Evolutionary conservation across 2,329 filamentous ascomycete species (phyloP), one percentile per base, ranked within the genome.

Genomic region (Coniochaeta sp.): DNA sequence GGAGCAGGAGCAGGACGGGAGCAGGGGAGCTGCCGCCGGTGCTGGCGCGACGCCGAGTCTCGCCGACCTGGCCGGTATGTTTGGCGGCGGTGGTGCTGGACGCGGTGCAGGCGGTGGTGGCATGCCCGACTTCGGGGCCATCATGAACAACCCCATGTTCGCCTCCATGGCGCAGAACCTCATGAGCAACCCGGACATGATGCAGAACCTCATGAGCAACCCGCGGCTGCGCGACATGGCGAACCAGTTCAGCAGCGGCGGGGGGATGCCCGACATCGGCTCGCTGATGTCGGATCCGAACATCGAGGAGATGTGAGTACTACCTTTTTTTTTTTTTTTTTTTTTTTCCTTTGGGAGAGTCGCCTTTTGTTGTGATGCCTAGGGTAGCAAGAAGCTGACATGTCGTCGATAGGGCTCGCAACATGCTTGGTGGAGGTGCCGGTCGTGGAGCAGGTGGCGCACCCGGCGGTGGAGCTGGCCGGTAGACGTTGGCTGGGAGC

Each of bases 121-220:
- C 59, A 95, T 96, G 89, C 92, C 93, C 14, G 93, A 98, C 73
- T 80, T 99, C 26, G 77, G 85, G 64, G 85, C 85, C 64, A 87
- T 99, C 73, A 96, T 98, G 92, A 92, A 81, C 80, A 99, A 98
- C 79, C 95, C 95, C 60, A 98, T 98, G 95, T 96, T 99, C 78
- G 86, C 92, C 57, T 90, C 84, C 77, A 97, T 98, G 92, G 95
- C 95, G 4, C 91, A 97, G 80, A 96, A 91, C 75, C 77, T 99
- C 59, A 98, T 98, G 95, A 91, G 87, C 77, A 97, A 99, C 78
- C 95, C 95, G 0, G 90, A 96, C 10, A 86, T 93, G 80, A 89
- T 98, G 86, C 84, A 81, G 72, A 95, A 92, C 73, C 77, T 99
- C 61, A 96, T 99, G 93, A 91, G 81, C 81, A 98, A 99, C 80